Evolutionary conservation across 768 basidiomycete species (phyloP), one percentile per base, ranked within the genome.

Genomic region (Rhodotorula kratochvilovae): DNA sequence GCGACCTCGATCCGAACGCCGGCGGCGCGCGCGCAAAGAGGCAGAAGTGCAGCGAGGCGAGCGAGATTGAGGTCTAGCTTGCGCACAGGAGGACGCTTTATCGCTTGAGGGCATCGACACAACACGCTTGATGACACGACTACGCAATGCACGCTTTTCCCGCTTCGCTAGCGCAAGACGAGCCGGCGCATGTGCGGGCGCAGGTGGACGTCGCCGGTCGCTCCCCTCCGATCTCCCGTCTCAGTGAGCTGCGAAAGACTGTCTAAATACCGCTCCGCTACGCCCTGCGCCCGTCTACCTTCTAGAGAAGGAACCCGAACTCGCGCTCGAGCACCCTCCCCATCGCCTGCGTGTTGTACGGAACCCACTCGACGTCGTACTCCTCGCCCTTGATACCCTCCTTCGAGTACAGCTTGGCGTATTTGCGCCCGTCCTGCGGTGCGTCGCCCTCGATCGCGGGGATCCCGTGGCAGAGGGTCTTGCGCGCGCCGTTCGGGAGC

Each of bases 341-440:
- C 0, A 72, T 53, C 36, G 71, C 54, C 1, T 29, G 45, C 31
- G 55, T 66, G 54, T 72, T 63, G 55, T 66, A 72, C 5, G 46
- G 57, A 35, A 72, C n/a, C 67, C 66, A 72, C 25, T 61, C 67
- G 29, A 68, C 42, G 29, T 72, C 67, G 33, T 56, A 64, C 60
- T 68, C 67, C 8, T 36, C n/a, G 1, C 71, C 71, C 35, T 65
- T 65, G 51, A 72, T 62, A 7, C 59, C 59, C 42, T 68, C 71
- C 42, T 72, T 72, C 63, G 67, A 51, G 63, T 72, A 72, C 31
- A 72, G 39, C 60, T 72, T 72, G 25, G 71, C 71, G 13, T 66
- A 63, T 42, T 54, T 61, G 39, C 51, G 61, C 1, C 58, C 66
- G 25, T 71, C 70, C 12, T 57, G 46, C 3, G 70, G 70, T 19